Evolutionary conservation across 2,329 filamentous ascomycete species (phyloP), one percentile per base, ranked within the genome.

Genomic region (Colletotrichum gigasporum): DNA sequence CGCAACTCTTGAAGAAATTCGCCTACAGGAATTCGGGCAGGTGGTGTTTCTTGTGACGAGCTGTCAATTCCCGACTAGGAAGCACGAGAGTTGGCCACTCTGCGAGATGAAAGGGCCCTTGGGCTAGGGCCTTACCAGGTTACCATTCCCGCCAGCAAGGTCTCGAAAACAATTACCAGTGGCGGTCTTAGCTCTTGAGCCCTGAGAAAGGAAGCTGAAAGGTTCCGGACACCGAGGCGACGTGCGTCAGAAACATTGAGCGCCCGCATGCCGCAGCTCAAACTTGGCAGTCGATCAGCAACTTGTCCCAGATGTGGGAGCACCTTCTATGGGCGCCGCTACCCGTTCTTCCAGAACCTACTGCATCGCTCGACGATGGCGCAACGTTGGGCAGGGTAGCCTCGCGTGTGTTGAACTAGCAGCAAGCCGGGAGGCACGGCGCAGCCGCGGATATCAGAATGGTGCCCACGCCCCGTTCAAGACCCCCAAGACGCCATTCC

Each of bases 31-130:
- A n/a, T n/a, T n/a, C n/a, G n/a, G n/a, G n/a, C n/a, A n/a, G n/a
- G n/a, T 26, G 34, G 35, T n/a, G 12, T 22, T 44, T 14, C n/a
- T 12, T 11, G 11, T 20, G 35, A 39, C 5, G 10, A 20, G 11
- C 5, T 44, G 18, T 60, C 28, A 37, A 14, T 20, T 18, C 9
- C 53, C 28, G 16, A 24, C 18, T 35, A 34, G 11, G 14, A 35
- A 8, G 5, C 4, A 6, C 47, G 12, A 39, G 28, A 42, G 20
- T n/a, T 14, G 47, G 37, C 18, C 14, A 32, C 16, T n/a, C 30
- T 44, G 47, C 22, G 37, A 53, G 56, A 60, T 53, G 56, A 60
- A 54, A 30, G 39, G 39, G 30, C 32, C 14, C 26, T 18, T 20
- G 12, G 11, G 26, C 20, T 20, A 35, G 26, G 48, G 28, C 45